Percentiles rank a stretch among this genome's conserved stretches.
These are phyloP conservation scores for Neurospora discreta DNA, from an alignment of 495 filamentous ascomycete species.

Conservation along the genomic window DNA sequence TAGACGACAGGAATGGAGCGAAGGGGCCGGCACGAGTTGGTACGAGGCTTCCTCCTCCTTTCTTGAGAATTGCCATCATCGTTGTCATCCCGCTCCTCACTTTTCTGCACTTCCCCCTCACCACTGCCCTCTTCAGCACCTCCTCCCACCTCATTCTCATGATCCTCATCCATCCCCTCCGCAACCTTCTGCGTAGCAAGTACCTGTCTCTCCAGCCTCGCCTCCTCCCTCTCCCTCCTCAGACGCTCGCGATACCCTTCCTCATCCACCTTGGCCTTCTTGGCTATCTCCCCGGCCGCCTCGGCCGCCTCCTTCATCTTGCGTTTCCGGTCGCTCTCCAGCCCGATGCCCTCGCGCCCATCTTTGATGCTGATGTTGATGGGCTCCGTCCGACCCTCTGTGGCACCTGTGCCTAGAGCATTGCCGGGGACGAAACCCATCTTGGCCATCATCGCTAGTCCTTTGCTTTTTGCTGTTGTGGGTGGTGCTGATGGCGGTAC, in stretches of 20 bases:
- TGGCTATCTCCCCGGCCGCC: constrained; percentile 37
- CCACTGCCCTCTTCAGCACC: constrained; percentile 4
- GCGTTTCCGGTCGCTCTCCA: constrained; percentile 71
- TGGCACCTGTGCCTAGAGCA: constrained; percentile 44
- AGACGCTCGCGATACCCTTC: constrained; percentile 68
- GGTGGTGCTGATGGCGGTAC: constrained; percentile 4
- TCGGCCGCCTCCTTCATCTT: constrained; percentile 59
- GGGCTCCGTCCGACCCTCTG: constrained; percentile 40
- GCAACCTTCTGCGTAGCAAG: constrained; percentile 71
- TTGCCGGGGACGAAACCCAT: constrained; percentile 70
- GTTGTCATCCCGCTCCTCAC: constrained; percentile 11
- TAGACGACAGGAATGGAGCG: constrained; percentile 68
- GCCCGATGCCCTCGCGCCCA: constrained; percentile 74
- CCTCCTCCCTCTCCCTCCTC: constrained; percentile 58
- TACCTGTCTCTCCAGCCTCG: constrained; percentile 53
- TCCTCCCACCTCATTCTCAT: constrained; percentile 11
- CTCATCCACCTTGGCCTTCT: constrained; percentile 57
- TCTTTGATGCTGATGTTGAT: constrained; percentile 63
- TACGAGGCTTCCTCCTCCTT: constrained; percentile 27
- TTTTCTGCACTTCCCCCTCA: constrained; percentile 1
- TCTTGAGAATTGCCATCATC: background rate
- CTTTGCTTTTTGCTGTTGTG: constrained; percentile 48
- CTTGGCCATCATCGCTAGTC: constrained; percentile 91
- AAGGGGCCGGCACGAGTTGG: constrained; percentile 32
- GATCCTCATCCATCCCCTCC: constrained; percentile 55